Conservation (phyloP, 2,329 filamentous ascomycete species). For the Neurospora crassa region DNA sequence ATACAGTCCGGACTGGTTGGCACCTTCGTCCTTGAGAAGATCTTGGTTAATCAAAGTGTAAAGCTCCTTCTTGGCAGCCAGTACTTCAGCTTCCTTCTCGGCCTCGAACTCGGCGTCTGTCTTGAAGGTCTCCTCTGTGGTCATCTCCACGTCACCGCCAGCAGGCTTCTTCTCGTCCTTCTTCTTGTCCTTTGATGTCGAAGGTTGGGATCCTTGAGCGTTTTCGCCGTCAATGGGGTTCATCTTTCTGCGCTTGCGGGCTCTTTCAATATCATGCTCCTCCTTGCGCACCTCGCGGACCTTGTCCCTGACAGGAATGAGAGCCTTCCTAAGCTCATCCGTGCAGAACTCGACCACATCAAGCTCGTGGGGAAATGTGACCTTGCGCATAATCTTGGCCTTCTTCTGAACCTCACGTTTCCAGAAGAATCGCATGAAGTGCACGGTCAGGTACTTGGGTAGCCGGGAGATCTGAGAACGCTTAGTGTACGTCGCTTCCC, state of each 20-base stretch:
- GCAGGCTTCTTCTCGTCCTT: constrained; percentile 28
- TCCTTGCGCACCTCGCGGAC: constrained; percentile 93
- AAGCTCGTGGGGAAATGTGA: constrained; percentile 88
- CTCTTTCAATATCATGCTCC: constrained; percentile 83
- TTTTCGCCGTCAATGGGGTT: constrained; percentile 34
- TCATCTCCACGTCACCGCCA: constrained; percentile 59
- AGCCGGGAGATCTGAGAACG: constrained; percentile 80
- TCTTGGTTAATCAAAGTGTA: constrained; percentile 66
- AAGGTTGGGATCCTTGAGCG: constrained; percentile 14
- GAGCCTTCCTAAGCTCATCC: constrained; percentile 70
- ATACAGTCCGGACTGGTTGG: constrained; percentile 91
- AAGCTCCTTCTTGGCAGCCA: constrained; percentile 80
- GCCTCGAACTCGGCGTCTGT: constrained; percentile 88
- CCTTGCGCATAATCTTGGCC: constrained; percentile 98
- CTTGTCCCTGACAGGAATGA: constrained; percentile 92
- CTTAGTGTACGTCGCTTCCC: constrained; percentile 81
- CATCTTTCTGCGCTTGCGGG: constrained; percentile 82
- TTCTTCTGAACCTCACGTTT: constrained; percentile 93
- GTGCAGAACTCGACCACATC: constrained; percentile 94
- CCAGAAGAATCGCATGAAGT: constrained; percentile 98
- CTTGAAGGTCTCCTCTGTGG: constrained; percentile 60
- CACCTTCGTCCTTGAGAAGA: constrained; percentile 65
- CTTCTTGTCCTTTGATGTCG: constrained; percentile 26
- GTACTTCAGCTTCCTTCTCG: constrained; percentile 66
- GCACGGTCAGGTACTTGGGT: constrained; percentile 91